Evolutionary conservation across 495 filamentous ascomycete species (phyloP).

Genomic region (Aspergillus kassunensis): DNA sequence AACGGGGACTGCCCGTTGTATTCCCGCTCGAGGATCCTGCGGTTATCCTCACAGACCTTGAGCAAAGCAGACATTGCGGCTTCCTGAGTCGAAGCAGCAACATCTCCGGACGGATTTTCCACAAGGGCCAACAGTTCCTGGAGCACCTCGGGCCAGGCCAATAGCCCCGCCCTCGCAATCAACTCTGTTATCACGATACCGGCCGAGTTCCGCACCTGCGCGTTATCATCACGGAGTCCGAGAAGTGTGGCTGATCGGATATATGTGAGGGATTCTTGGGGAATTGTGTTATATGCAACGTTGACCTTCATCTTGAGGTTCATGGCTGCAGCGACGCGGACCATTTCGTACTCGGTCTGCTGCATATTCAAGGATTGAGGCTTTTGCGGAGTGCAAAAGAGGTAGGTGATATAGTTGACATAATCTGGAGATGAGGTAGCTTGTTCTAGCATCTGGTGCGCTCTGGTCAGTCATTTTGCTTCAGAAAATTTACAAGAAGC

Average conservation of each 20-base stretch:
- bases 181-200: slow-evolving; percentile 97
- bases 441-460: slow-evolving; percentile 80
- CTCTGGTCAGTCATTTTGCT: slow-evolving; percentile 21
- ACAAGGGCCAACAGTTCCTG: slow-evolving; percentile 74
- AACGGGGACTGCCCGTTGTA: slow-evolving; percentile 83
- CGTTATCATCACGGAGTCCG: slow-evolving; percentile 74
- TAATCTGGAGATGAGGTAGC: slow-evolving; percentile 89
- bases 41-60: slow-evolving; percentile 97
- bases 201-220: slow-evolving; percentile 80
- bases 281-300: slow-evolving; percentile 64
- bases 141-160: slow-evolving; percentile 87
- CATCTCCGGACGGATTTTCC: slow-evolving; percentile 64
- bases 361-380: slow-evolving; percentile 55
- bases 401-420: slow-evolving; percentile 92
- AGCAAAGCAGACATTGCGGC: slow-evolving; percentile 87
- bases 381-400: slow-evolving; percentile 68
- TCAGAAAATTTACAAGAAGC: slow-evolving; percentile 1
- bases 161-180: slow-evolving; percentile 75
- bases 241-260: slow-evolving; percentile 74
- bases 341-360: slow-evolving; percentile 59
- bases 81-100: slow-evolving; percentile 71
- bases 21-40: slow-evolving; percentile 77
- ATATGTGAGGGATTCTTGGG: slow-evolving; percentile 62
- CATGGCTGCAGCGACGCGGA: slow-evolving; percentile 81
- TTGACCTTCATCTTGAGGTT: slow-evolving; percentile 94